Evolutionary conservation across 495 filamentous ascomycete species (phyloP).

Genomic region (Pyrenopolyporus hunteri): DNA sequence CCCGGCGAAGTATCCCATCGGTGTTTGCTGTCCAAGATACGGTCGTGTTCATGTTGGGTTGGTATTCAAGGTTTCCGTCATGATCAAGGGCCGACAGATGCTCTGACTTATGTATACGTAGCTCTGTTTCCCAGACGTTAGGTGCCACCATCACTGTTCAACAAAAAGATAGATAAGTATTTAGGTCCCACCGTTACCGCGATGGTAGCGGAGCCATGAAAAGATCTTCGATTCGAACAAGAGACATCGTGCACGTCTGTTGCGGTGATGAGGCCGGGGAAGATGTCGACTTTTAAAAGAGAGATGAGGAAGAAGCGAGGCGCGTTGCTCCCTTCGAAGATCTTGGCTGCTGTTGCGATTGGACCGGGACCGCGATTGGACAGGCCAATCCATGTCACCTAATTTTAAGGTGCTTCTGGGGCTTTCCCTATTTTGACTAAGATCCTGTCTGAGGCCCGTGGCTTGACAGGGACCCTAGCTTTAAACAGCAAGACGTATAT

Average conservation of each 20-base stretch:
- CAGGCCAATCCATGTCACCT: slow-evolving; percentile 29
- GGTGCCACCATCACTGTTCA: neutral
- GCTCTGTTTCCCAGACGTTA: too few species aligned
- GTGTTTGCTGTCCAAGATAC: slow-evolving; percentile 10
- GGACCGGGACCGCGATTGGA: slow-evolving; percentile 36
- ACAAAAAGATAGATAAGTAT: neutral
- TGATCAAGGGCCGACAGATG: slow-evolving; percentile 11
- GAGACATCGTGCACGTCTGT: slow-evolving; percentile 8
- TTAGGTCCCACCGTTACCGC: slow-evolving; percentile 4
- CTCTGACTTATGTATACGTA: neutral
- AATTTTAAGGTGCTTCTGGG: slow-evolving; percentile 42
- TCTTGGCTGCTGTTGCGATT: slow-evolving; percentile 13
- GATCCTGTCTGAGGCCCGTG: slow-evolving; percentile 25
- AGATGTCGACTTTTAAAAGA: slow-evolving; percentile 21
- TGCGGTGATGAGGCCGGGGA: slow-evolving; percentile 6
- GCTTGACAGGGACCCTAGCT: slow-evolving; percentile 29
- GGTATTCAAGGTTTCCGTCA: slow-evolving; percentile 22
- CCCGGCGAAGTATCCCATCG: neutral
- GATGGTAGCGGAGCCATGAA: slow-evolving; percentile 18
- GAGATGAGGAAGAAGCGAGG: slow-evolving; percentile 12
- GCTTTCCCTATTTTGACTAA: slow-evolving; percentile 28
- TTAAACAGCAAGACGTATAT: slow-evolving; percentile 12
- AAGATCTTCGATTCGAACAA: neutral
- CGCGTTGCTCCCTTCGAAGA: slow-evolving; percentile 23
- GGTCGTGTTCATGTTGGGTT: slow-evolving; percentile 9